Conservation (phyloP, 75 land plant species). For the Selaginella tamariscina region DNA sequence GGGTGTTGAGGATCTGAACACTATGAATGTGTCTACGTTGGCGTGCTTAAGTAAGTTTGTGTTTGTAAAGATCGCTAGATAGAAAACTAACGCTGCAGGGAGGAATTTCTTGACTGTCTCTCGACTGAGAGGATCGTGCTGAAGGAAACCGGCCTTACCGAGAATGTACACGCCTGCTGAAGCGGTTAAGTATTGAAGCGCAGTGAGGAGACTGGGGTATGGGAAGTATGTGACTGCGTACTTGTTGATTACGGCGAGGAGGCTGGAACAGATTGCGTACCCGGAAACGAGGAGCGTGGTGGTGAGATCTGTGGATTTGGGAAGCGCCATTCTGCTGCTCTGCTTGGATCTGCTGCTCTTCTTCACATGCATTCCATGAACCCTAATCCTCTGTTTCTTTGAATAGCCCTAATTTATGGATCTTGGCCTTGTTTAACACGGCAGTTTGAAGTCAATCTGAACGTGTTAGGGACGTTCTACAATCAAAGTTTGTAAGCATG, state of each 20-base stretch:
- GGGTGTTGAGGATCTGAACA: conserved; percentile 27
- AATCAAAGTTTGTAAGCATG: no score
- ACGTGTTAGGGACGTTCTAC: no score
- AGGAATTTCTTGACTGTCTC: conserved; percentile 20
- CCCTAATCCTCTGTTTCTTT: no score
- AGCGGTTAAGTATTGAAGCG: conserved; percentile 64
- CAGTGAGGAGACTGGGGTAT: conserved; percentile 77
- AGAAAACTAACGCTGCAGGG: conserved; percentile 27
- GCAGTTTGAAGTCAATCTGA: no score
- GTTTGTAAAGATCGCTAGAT: conserved; percentile 28
- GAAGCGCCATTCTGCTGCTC: no score
- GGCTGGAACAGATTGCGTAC: conserved; percentile 77
- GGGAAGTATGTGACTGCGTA: conserved; percentile 73
- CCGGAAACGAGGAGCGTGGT: conserved; percentile 53
- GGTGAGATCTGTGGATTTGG: no score
- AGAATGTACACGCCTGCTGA: conserved; percentile 55
- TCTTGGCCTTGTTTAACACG: no score
- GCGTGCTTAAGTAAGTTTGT: conserved; percentile 35
- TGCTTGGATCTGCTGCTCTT: no score
- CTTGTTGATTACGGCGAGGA: conserved; percentile 92
- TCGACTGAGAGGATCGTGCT: conserved; percentile 55
- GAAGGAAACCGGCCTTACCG: conserved; percentile 44
- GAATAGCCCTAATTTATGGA: no score
- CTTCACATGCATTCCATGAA: no score
- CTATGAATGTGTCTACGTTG: conserved; percentile 30